phyloP scores from a whole-genome alignment of 2,329 filamentous ascomycete genomes.

The Pseudopyrenochaeta lycopersici region DNA sequence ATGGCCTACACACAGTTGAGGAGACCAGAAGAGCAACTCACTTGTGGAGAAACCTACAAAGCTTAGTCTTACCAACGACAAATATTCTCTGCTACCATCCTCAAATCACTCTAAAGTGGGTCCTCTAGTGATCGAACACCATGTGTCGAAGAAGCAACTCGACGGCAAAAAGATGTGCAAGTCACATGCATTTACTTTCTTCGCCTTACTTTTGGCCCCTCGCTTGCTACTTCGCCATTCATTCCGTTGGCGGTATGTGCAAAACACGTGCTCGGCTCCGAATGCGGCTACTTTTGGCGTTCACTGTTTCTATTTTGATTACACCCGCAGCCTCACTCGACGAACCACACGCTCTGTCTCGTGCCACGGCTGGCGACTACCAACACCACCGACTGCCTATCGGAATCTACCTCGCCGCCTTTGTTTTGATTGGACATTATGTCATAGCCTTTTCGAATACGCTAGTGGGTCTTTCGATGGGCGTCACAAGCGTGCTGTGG shows the following conservation, averaged over 20 bases:
- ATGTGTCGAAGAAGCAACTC: no score
- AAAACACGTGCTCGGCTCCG: not conserved
- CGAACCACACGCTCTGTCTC: not conserved
- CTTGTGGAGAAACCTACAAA: no score
- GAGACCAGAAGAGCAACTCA: no score
- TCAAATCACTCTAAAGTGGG: no score
- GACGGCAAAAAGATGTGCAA: no score
- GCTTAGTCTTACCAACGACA: no score
- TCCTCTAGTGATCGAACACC: no score
- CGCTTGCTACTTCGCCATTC: no score
- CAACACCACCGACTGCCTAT: not conserved
- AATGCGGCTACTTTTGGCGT: not conserved
- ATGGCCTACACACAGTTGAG: no score
- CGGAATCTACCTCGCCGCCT: not conserved
- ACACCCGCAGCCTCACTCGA: not conserved
- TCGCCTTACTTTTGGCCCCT: not conserved
- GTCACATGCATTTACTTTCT: not conserved
- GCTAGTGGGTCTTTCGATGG: slow-evolving; percentile 24
- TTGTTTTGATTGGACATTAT: slow-evolving; percentile 1
- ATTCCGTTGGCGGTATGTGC: no score
- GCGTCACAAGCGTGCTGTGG: slow-evolving; percentile 27
- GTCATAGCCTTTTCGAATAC: not conserved
- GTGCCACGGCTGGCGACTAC: not conserved
- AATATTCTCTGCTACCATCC: no score
- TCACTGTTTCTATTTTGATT: not conserved